Conservation (phyloP, 306 rosid species). For the Macrotyloma uniflorum region DNA sequence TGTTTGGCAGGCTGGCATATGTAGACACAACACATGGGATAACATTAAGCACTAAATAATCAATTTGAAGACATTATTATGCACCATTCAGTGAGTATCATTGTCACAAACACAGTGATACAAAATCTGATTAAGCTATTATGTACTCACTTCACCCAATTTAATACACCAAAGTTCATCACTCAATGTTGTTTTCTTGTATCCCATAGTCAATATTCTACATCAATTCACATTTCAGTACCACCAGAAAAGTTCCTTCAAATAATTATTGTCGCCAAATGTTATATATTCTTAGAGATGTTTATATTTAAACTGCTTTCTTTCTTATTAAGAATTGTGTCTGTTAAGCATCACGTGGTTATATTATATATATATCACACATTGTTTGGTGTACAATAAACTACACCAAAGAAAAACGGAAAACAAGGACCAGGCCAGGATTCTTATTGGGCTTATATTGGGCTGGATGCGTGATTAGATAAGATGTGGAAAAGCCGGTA, state of each 20-base stretch:
- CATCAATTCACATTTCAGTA: background rate
- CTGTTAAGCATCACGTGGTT: background rate
- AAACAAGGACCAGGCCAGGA: too few relatives aligned
- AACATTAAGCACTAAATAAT: conserved; percentile 23
- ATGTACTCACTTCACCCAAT: background rate
- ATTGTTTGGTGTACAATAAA: too few relatives aligned
- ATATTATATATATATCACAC: too few relatives aligned
- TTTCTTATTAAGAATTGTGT: background rate
- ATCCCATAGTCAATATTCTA: background rate
- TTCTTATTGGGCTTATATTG: background rate
- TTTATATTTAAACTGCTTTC: background rate
- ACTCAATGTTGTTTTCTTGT: conserved; percentile 2
- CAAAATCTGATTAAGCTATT: conserved; percentile 2
- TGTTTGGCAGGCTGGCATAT: conserved; percentile 45
- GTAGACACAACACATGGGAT: conserved; percentile 33
- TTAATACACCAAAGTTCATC: background rate
- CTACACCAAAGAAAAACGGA: too few relatives aligned
- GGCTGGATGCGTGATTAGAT: background rate
- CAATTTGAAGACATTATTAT: background rate
- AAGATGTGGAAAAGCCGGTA: background rate
- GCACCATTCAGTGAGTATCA: background rate
- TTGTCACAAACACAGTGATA: background rate
- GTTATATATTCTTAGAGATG: background rate
- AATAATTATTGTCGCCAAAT: background rate
- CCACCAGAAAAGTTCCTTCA: background rate